These are phyloP conservation scores for Gossypium trilobum DNA, from an alignment of 441 rosid genomes.

Conservation along the genomic window DNA sequence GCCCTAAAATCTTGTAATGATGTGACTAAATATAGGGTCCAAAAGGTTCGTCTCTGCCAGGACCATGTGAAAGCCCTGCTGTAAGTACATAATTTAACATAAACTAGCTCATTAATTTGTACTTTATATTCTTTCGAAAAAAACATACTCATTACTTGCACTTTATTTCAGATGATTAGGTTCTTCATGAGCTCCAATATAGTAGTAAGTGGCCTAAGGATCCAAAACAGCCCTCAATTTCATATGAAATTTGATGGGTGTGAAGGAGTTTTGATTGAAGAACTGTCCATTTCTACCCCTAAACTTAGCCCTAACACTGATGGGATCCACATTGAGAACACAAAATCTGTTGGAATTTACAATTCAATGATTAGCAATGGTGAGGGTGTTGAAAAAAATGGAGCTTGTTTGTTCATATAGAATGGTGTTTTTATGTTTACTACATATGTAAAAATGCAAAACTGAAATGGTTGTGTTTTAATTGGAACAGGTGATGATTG, in stretches of 20 bases:
- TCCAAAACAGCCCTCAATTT: constrained; percentile 88
- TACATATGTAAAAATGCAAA: too few relatives aligned
- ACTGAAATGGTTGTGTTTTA: background rate
- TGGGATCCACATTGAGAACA: constrained; percentile 78
- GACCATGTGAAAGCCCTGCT: constrained; percentile 79
- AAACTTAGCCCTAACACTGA: constrained; percentile 92
- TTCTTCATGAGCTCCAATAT: constrained; percentile 90
- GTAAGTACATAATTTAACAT: constrained; percentile 32
- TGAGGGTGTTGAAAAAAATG: constrained; percentile 14
- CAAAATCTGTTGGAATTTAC: constrained; percentile 69
- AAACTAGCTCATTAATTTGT: background rate
- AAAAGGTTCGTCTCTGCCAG: constrained; percentile 42
- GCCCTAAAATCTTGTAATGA: background rate
- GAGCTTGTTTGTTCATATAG: too few relatives aligned
- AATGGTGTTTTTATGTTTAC: too few relatives aligned
- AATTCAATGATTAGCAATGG: constrained; percentile 72
- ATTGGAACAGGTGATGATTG: constrained; percentile 72
- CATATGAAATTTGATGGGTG: constrained; percentile 97
- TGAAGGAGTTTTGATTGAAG: constrained; percentile 58
- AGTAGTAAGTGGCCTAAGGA: constrained; percentile 49
- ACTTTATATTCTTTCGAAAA: too few relatives aligned
- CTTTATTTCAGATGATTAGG: constrained; percentile 50
- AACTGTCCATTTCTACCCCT: constrained; percentile 61
- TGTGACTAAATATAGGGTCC: constrained; percentile 46
- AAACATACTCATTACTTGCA: too few relatives aligned